Percentiles rank a stretch among this genome's conserved stretches.
Evolutionary conservation across 176 grass and related monocot genomes (phyloP).

Genomic region (Aegilops umbellulata): DNA sequence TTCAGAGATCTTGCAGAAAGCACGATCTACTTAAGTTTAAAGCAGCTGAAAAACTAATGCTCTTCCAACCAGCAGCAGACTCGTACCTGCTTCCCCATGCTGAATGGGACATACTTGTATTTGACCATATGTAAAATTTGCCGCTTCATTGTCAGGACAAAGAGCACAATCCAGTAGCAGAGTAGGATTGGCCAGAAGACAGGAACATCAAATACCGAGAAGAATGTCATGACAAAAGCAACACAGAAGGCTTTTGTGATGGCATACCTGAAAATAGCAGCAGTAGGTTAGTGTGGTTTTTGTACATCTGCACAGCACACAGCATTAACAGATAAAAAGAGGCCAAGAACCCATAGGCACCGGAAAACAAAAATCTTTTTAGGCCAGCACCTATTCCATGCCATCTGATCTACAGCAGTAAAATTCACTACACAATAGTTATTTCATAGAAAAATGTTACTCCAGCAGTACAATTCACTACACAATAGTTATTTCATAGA

Average conservation of each 20-base stretch:
- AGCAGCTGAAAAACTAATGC: neutral
- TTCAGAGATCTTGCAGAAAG: neutral
- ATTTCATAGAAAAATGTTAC: neutral
- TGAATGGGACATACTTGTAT: conserved; percentile 84
- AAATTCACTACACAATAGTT: neutral
- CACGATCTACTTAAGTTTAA: neutral
- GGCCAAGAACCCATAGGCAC: neutral
- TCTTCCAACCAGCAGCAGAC: neutral
- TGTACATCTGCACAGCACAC: neutral
- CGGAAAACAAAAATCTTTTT: neutral
- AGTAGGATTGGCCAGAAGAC: conserved; percentile 93
- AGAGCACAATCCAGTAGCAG: conserved; percentile 82
- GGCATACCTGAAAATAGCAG: conserved; percentile 63
- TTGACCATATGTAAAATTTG: conserved; percentile 89
- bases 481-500: neutral
- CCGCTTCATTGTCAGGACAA: conserved; percentile 83
- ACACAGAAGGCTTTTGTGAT: conserved; percentile 78
- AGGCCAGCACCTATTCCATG: neutral
- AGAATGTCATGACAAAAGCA: conserved; percentile 91
- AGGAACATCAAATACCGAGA: conserved; percentile 86
- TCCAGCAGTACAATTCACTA: neutral
- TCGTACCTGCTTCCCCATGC: conserved; percentile 78
- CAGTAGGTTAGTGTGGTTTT: neutral
- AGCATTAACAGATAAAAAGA: neutral
- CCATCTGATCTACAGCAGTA: neutral